These are phyloP conservation scores for Cryptococcus deneoformans DNA, from an alignment of 1,284 basidiomycete genomes.

Conservation along the genomic window DNA sequence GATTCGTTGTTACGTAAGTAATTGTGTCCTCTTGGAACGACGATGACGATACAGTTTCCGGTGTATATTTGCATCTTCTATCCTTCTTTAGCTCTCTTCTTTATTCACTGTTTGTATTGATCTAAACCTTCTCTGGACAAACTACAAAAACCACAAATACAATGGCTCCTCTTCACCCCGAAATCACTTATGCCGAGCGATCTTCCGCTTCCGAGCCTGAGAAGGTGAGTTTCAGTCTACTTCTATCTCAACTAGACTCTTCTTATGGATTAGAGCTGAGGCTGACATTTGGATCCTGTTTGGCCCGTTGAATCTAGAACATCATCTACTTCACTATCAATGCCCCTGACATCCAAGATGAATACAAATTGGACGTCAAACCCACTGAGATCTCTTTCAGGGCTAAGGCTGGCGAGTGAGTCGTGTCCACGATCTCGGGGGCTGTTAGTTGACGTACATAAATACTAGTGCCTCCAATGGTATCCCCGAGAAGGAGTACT, in stretches of 20 bases:
- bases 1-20: not conserved
- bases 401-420: slow-evolving; percentile 68
- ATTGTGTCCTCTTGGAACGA: not conserved
- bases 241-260: not conserved
- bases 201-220: slow-evolving; percentile 63
- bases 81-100: not conserved
- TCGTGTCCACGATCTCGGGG: slow-evolving; percentile 15
- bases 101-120: slow-evolving; percentile 1
- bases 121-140: not conserved
- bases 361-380: slow-evolving; percentile 64
- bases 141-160: slow-evolving; percentile 9
- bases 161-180: slow-evolving; percentile 62
- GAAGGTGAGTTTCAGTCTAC: slow-evolving; percentile 57
- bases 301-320: slow-evolving; percentile 58
- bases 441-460: not conserved
- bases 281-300: slow-evolving; percentile 5
- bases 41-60: not conserved
- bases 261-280: not conserved
- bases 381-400: slow-evolving; percentile 65
- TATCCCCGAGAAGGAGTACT: slow-evolving; percentile 62
- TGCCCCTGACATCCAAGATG: slow-evolving; percentile 70
- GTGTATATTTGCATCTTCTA: not conserved
- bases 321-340: slow-evolving; percentile 79
- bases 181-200: slow-evolving; percentile 88
- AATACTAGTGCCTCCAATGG: slow-evolving; percentile 52